Base-by-base conservation (phyloP, 371 early-diverging fungal genomes). In the Mucor sp. region DNA sequence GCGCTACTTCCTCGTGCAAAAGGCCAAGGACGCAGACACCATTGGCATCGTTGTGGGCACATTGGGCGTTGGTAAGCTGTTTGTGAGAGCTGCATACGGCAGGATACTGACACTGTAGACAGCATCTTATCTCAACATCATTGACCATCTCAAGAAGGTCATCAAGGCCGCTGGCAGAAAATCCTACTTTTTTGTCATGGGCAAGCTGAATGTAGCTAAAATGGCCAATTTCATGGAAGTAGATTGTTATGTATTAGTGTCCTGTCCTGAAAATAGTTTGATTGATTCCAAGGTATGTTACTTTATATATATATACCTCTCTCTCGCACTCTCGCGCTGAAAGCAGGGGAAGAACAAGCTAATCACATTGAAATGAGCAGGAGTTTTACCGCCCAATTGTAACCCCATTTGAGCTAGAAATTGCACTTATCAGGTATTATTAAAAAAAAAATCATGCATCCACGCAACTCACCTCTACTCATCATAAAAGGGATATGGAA, bases 31-130 rank as follows among this genome's bases (percentile, higher is more conserved):
- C 77, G 94, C 97, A 1, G 87, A 92, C 59, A 90, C 95, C 9
- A 87, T 98, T 73, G 98, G 97, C 27, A 94, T 98, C 35, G 95
- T 97, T 11, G 94, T 95, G n/a, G 98, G 98, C 25, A 97, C 98
- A 0, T 80, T 97, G 30, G 97, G 95, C 33, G 95, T 95, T 27
- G 90, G 94, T 94, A 85, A 78, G 86, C 74, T 27, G 41, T 19
- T 14, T 7, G 1, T 60, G 11, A 6, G 14, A 3, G 17, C 30
- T 47, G 47, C 19, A 4, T 30, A 21, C 12, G 30, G 32, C 4
- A 15, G 19, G 21, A 1, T 27, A 21, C 14, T 63, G n/a, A 32
- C 33, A 14, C 27, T 0, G 1, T 43, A 25, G 3, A 35, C 44
- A 95, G 96, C 91, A 3, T 90, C 91, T 8, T 96, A 95, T 71